Conservation (phyloP, 139 green algal species). For the Nannochloris sp. region DNA sequence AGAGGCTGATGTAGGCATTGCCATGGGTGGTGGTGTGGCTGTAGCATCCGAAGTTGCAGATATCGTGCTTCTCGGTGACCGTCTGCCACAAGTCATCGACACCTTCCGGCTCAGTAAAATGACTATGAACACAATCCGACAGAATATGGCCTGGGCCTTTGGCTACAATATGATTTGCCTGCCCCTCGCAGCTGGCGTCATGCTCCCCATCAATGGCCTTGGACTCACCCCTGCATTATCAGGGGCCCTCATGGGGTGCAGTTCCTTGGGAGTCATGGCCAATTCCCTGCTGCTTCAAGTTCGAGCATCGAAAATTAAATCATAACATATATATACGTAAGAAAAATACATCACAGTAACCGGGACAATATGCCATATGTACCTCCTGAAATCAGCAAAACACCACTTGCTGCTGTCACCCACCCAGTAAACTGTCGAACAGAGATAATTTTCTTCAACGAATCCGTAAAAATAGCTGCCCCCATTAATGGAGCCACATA, state of each 20-base stretch:
- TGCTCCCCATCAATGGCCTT: conserved; percentile 39
- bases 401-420: conserved; percentile 78
- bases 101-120: conserved; percentile 55
- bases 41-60: conserved; percentile 56
- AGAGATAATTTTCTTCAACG: conserved; percentile 60
- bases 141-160: conserved; percentile 86
- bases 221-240: conserved; percentile 45
- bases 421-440: conserved; percentile 70
- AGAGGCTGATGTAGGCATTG: conserved; percentile 75
- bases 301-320: conserved; percentile 8
- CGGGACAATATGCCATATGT: conserved; percentile 74
- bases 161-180: conserved; percentile 76
- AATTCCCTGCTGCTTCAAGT: conserved; percentile 78
- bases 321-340: background rate
- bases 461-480: conserved; percentile 74
- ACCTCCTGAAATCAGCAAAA: conserved; percentile 72
- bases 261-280: conserved; percentile 67
- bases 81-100: conserved; percentile 65
- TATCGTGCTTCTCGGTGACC: conserved; percentile 72
- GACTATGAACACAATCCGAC: conserved; percentile 76
- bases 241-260: conserved; percentile 72
- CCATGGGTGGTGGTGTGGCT: conserved; percentile 63
- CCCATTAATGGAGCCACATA: conserved; percentile 88
- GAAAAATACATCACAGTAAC: conserved; percentile 11
- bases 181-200: conserved; percentile 49